Evolutionary conservation across 768 basidiomycete genomes (phyloP).

Genomic region (Omphalotus guepiniiformis): DNA sequence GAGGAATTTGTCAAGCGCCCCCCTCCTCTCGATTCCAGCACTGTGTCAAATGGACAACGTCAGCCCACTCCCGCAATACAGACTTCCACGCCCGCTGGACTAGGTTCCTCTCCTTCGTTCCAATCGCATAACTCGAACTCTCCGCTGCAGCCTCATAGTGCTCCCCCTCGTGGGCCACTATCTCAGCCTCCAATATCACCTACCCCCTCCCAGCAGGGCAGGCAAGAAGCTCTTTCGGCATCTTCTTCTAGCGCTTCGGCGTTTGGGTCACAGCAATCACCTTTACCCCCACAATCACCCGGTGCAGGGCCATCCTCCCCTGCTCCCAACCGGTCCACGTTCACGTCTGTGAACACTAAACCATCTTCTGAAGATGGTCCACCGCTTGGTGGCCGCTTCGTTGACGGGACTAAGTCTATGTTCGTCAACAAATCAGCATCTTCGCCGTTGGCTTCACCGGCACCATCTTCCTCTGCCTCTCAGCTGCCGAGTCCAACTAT

Average conservation of each 20-base stretch:
- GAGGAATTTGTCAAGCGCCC: slow-evolving; percentile 49
- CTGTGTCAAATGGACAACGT: slow-evolving; percentile 16
- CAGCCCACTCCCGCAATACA: slow-evolving; percentile 10
- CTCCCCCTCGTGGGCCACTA: neutral
- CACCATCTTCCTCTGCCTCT: slow-evolving; percentile 23
- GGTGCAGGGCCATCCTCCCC: slow-evolving; percentile 54
- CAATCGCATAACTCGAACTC: slow-evolving; percentile 5
- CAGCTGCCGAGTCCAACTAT: slow-evolving; percentile 20
- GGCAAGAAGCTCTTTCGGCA: neutral
- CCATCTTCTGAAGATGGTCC: slow-evolving; percentile 34
- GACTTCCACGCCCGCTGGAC: neutral
- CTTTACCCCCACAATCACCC: slow-evolving; percentile 43
- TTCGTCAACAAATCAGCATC: slow-evolving; percentile 51
- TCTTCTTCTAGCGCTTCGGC: slow-evolving; percentile 8
- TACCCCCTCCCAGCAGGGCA: slow-evolving; percentile 5
- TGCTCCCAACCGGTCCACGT: slow-evolving; percentile 24
- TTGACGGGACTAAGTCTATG: slow-evolving; percentile 80
- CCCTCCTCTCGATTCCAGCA: slow-evolving; percentile 15
- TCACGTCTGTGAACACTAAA: slow-evolving; percentile 21
- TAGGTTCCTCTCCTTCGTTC: neutral
- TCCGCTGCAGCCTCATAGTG: slow-evolving; percentile 8
- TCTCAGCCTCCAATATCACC: slow-evolving; percentile 9
- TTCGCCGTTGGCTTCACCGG: slow-evolving; percentile 28
- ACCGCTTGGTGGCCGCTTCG: slow-evolving; percentile 60
- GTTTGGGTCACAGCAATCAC: slow-evolving; percentile 16